Evolutionary conservation across 2,329 filamentous ascomycete species (phyloP).

Genomic region (Stagonosporopsis rhizophila): DNA sequence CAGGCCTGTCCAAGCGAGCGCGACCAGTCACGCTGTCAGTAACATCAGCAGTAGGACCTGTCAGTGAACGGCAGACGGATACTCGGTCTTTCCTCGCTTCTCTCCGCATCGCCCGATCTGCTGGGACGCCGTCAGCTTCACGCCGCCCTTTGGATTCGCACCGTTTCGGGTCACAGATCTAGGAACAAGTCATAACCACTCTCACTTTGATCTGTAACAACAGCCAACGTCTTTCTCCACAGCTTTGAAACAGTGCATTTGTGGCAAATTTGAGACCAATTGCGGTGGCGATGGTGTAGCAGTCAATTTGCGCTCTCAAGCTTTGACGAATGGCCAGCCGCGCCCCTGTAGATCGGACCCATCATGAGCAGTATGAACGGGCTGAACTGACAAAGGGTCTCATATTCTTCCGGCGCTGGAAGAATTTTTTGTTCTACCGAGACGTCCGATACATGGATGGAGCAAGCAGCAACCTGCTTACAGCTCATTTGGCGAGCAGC

Average conservation of each 20-base stretch:
- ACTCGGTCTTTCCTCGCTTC: constrained; percentile 27
- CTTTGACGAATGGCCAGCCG: constrained; percentile 23
- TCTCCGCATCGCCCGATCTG: constrained; percentile 40
- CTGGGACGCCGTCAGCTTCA: constrained; percentile 30
- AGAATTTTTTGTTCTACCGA: constrained; percentile 21
- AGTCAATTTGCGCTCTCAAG: constrained; percentile 23
- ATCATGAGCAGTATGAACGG: constrained; percentile 7
- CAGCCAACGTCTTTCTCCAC: constrained; percentile 24
- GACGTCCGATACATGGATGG: constrained; percentile 19
- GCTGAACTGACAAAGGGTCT: constrained; percentile 16
- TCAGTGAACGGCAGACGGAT: constrained; percentile 29
- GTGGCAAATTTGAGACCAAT: constrained; percentile 23
- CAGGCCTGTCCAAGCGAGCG: not conserved
- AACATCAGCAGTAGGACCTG: constrained; percentile 19
- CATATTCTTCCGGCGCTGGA: constrained; percentile 11
- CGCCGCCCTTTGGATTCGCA: constrained; percentile 8
- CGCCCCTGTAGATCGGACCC: constrained; percentile 36
- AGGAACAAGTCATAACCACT: constrained; percentile 8
- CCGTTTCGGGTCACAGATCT: constrained; percentile 12
- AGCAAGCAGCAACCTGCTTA: constrained; percentile 16
- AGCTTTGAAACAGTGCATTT: constrained; percentile 28
- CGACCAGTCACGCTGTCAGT: constrained; percentile 6
- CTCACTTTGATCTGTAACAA: constrained; percentile 26
- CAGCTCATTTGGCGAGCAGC: constrained; percentile 24
- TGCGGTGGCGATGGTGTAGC: constrained; percentile 27